These are phyloP conservation scores for Speleostelium caveatum DNA, from an alignment of 78 protist genomes.

Conservation along the genomic window DNA sequence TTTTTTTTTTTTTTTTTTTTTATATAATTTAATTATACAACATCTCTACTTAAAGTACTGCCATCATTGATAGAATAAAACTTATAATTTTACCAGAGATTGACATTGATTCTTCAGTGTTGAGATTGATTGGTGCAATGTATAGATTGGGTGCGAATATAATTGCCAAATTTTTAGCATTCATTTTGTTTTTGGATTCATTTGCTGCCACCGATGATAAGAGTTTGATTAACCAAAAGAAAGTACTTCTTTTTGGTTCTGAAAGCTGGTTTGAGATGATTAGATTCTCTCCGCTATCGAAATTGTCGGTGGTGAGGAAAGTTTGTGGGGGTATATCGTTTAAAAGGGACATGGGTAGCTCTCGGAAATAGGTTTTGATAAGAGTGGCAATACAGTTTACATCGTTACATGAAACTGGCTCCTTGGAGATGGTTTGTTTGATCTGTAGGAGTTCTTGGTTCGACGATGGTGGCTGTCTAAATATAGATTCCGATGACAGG, in stretches of 20 bases:
- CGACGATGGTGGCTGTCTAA: slow-evolving; percentile 8
- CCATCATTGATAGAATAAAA: slow-evolving; percentile 20
- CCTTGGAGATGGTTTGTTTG: slow-evolving; percentile 6
- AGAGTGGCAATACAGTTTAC: slow-evolving; percentile 12
- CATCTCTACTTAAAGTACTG: too few relatives aligned
- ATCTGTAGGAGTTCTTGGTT: background rate
- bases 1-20: too few relatives aligned
- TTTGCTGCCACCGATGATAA: slow-evolving; percentile 1
- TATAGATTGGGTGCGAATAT: slow-evolving; percentile 58
- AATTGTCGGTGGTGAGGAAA: background rate
- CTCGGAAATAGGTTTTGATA: slow-evolving; percentile 39
- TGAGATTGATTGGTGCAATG: background rate
- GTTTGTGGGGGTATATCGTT: background rate
- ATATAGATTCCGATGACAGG: slow-evolving; percentile 7
- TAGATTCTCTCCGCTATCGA: background rate
- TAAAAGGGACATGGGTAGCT: background rate
- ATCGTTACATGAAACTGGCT: background rate
- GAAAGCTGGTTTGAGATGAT: background rate
- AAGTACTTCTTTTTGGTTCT: slow-evolving; percentile 10
- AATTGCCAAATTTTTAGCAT: slow-evolving; percentile 17
- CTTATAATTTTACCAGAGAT: slow-evolving; percentile 22
- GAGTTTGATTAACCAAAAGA: slow-evolving; percentile 40
- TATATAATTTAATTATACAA: background rate
- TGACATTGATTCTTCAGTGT: slow-evolving; percentile 22
- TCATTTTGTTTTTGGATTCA: slow-evolving; percentile 28